Evolutionary conservation across 2,329 filamentous ascomycete species (phyloP).

Genomic region (Graphium sp.): DNA sequence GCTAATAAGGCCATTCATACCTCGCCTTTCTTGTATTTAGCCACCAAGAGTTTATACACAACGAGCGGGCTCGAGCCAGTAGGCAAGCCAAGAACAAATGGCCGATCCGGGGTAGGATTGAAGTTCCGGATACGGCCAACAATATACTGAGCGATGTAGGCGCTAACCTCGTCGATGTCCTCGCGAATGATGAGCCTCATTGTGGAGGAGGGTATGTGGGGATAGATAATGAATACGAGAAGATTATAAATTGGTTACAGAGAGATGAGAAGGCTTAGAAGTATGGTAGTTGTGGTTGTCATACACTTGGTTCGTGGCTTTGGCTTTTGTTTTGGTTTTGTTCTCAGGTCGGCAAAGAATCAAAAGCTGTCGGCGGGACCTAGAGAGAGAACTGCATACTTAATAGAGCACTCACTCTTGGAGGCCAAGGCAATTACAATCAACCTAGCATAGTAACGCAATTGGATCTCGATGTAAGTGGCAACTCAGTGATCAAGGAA

Average conservation of each 20-base stretch:
- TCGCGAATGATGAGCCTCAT: conserved; percentile 80
- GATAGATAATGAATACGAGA: conserved; percentile 8
- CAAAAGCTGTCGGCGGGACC: too few relatives aligned
- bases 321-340: neutral
- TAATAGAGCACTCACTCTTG: too few relatives aligned
- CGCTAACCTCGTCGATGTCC: conserved; percentile 48
- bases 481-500: too few relatives aligned
- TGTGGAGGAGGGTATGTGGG: conserved; percentile 11
- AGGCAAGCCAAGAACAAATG: conserved; percentile 70
- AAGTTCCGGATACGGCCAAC: conserved; percentile 69
- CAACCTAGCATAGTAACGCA: too few relatives aligned
- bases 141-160: conserved; percentile 69
- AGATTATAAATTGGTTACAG: conserved; percentile 2
- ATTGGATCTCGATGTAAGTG: too few relatives aligned
- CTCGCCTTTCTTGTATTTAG: conserved; percentile 49
- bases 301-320: neutral
- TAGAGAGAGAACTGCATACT: too few relatives aligned
- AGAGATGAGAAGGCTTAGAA: neutral
- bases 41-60: conserved; percentile 62
- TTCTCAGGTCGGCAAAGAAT: too few relatives aligned
- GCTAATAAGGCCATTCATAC: too few relatives aligned
- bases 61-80: conserved; percentile 68
- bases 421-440: too few relatives aligned
- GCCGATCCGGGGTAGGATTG: conserved; percentile 51
- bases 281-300: neutral